Evolutionary conservation across 2,329 filamentous ascomycete species (phyloP).

Genomic region (Scopulariopsis brevicaulis): DNA sequence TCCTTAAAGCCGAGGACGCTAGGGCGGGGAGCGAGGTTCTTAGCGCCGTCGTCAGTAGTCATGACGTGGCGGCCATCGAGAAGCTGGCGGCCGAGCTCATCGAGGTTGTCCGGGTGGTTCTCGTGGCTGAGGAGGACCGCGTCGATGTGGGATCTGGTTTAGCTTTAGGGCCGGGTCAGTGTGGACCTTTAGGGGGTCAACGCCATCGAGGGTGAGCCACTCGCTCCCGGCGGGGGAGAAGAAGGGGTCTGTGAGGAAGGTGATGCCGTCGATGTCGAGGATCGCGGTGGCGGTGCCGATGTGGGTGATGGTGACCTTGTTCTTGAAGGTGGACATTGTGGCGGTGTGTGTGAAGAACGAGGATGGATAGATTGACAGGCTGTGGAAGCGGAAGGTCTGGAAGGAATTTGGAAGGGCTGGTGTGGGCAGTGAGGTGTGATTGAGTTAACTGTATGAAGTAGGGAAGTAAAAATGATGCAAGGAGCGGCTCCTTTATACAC

Average conservation of each 20-base stretch:
- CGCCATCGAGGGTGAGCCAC: slow-evolving; percentile 15
- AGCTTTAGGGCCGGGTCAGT: slow-evolving; percentile 22
- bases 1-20: slow-evolving; percentile 24
- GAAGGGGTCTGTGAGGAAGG: slow-evolving; percentile 31
- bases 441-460: no score
- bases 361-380: no score
- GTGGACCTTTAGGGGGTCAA: slow-evolving; percentile 14
- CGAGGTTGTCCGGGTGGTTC: slow-evolving; percentile 37
- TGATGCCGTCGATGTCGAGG: slow-evolving; percentile 27
- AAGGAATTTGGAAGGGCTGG: no score
- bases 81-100: slow-evolving; percentile 28
- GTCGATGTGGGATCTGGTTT: slow-evolving; percentile 30
- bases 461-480: no score
- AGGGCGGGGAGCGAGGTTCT: slow-evolving; percentile 28
- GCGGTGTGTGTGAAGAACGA: not conserved
- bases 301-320: slow-evolving; percentile 24
- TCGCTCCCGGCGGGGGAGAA: slow-evolving; percentile 26
- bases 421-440: no score
- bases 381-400: no score
- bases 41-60: slow-evolving; percentile 31
- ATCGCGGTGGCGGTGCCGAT: slow-evolving; percentile 37
- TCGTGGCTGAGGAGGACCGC: slow-evolving; percentile 38
- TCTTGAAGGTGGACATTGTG: slow-evolving; percentile 7
- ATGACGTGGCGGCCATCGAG: slow-evolving; percentile 32
- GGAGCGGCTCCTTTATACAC: no score